Evolutionary conservation across 2,329 filamentous ascomycete genomes (phyloP), one percentile per base, ranked within the genome.

Genomic region (Mariannaea elegans): DNA sequence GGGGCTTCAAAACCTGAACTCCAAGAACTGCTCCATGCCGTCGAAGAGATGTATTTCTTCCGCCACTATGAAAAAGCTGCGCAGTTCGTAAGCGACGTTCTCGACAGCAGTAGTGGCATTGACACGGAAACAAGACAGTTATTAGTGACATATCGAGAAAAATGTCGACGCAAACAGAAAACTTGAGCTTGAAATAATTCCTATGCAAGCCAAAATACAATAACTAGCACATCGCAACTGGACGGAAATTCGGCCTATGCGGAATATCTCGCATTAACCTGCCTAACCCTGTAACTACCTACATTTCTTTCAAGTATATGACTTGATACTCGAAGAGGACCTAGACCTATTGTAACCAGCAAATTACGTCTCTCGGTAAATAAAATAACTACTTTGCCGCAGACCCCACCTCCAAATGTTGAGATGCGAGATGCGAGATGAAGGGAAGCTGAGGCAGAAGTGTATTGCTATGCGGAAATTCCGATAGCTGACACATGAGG

Each of bases 11-110:
- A 86, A 66, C 78, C 78, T 39, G 76, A 80, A 31, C 74, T 78
- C 2, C 83, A 86, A 63, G 78, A 82, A n/a, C 65, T 84, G 9
- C 59, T 86, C 18, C 83, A 87, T 66, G 84, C 84, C 0, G 81
- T 84, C 7, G 84, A 87, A 68, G 84, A 87, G 71, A 75, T 87
- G 42, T 87, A 87, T 66, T 87, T 84, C 69, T 82, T 82, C 64
- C 72, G 77, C 6, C 73, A 79, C 31, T 87, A 79, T 57, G 70
- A 71, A 1, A 78, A 83, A 53, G 83, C 79, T 2, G 73, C 77
- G n/a, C 65, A 68, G 10, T 78, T 87, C 42, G 72, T 80, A 6
- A 55, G 65, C 2, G 63, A 67, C 4, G 71, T 80, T 0, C 67
- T 84, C 6, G 63, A 65, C 7, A 69, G 64, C 13, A 66, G 62